phyloP scores from a whole-genome alignment of 257 asterid species.

The Solanum habrochaites region DNA sequence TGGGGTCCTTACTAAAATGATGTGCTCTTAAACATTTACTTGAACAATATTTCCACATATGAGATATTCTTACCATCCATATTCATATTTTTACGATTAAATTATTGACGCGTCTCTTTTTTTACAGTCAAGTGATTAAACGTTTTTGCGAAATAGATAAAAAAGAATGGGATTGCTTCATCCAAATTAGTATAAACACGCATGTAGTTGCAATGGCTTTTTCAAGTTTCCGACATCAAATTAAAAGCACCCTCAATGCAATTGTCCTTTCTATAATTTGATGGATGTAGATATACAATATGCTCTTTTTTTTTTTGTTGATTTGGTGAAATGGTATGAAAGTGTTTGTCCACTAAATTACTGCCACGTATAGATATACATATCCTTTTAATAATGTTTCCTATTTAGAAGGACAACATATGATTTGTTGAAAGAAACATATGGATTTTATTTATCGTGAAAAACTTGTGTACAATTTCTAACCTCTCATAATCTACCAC shows the following conservation, averaged over 20 bases:
- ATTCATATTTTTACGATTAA: too few relatives aligned
- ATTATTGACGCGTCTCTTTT: neutral
- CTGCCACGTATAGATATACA: neutral
- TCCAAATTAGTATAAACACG: neutral
- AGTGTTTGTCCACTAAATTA: neutral
- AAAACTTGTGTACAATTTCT: neutral
- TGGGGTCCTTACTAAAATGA: neutral
- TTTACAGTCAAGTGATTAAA: too few relatives aligned
- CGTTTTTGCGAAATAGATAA: neutral
- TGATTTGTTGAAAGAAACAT: neutral
- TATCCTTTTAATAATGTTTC: neutral
- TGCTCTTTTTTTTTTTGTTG: neutral
- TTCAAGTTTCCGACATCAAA: neutral
- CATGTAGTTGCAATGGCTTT: neutral
- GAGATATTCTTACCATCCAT: neutral
- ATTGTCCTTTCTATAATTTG: neutral
- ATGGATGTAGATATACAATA: neutral
- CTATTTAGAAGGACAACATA: neutral
- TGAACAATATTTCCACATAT: neutral
- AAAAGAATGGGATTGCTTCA: neutral
- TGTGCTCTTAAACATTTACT: neutral
- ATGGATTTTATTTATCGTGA: neutral
- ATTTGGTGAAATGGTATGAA: neutral
- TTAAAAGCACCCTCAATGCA: neutral
- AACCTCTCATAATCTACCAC: neutral